Conservation (phyloP, 2,329 filamentous ascomycete genomes). For the Teratosphaeriaceae sp. region DNA sequence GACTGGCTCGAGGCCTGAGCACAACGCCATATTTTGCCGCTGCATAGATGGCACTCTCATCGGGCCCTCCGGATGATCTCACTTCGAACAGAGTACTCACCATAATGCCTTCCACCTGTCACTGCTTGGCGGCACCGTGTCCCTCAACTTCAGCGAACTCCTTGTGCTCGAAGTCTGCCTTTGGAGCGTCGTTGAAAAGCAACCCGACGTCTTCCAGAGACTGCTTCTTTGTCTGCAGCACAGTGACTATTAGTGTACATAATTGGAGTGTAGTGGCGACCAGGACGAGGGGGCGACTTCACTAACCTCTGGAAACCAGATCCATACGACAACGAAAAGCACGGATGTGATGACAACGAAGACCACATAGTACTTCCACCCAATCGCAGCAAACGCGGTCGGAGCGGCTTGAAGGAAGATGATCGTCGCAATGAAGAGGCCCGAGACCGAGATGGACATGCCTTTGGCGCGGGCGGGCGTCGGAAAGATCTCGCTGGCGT, state of each 20-base stretch:
- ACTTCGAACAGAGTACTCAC: no score
- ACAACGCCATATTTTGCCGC: no score
- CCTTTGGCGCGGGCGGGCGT: slow-evolving; percentile 17
- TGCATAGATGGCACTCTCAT: no score
- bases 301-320: neutral
- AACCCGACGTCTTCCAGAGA: neutral
- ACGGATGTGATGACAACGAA: neutral
- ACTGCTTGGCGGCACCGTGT: neutral
- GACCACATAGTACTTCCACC: slow-evolving; percentile 6
- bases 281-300: neutral
- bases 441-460: neutral
- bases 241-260: neutral
- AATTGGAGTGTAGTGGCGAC: no score
- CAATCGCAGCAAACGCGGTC: slow-evolving; percentile 5
- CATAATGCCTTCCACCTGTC: no score
- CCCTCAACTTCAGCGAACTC: neutral
- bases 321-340: neutral
- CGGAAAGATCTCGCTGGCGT: slow-evolving; percentile 31
- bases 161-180: neutral
- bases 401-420: slow-evolving; percentile 3
- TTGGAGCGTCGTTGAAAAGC: neutral
- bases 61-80: no score
- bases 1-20: no score
- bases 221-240: neutral
- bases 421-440: slow-evolving; percentile 1